Evolutionary conservation across 305 asterid genomes (phyloP), one percentile per base, ranked within the genome.

Genomic region (Petunia hybrid): DNA sequence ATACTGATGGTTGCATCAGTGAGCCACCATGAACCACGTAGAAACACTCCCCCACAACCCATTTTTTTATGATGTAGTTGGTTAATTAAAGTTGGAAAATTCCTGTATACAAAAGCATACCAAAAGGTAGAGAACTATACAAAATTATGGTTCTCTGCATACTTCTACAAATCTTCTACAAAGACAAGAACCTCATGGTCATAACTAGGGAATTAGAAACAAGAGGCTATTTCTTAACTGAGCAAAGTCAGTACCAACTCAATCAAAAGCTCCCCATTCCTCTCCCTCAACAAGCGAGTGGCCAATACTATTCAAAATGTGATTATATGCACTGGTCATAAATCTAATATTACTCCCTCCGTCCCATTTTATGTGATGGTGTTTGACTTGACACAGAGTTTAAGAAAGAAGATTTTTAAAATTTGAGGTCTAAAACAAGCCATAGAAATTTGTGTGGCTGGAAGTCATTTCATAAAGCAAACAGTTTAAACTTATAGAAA

Each of bases 221-320:
- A 53, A 55, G 9, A 74, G 59, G 38, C 13, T 13, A 53, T 74
- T 74, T 63, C 36, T 73, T 13, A 51, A 51, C 63, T 73, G 46
- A 48, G 51, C 35, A 57, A 53, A 74, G 79, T 38, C 57, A 74
- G 79, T 74, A 63, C 79, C 63, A 74, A 38, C 48, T 74, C 78
- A 35, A 53, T 74, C 79, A 53, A 53, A 74, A 74, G 65, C 65
- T 7, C 64, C 79, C 64, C 14, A 53, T 74, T 74, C 36, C 45
- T 53, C 64, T 74, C 64, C 62, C 51, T 51, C 46, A 13, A 13
- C 38, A 13, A 74, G 46, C 3, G 14, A 74, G 63, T 74, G 45
- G 31, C 38, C 64, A 3, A 53, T 12, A 74, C 48, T 31, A 74
- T 51, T 36, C 16, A 36, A 53, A 53, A 6, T 38, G 38, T 13